These are phyloP conservation scores for Candida suzukii DNA, from an alignment of 805 yeast genomes.

Conservation along the genomic window DNA sequence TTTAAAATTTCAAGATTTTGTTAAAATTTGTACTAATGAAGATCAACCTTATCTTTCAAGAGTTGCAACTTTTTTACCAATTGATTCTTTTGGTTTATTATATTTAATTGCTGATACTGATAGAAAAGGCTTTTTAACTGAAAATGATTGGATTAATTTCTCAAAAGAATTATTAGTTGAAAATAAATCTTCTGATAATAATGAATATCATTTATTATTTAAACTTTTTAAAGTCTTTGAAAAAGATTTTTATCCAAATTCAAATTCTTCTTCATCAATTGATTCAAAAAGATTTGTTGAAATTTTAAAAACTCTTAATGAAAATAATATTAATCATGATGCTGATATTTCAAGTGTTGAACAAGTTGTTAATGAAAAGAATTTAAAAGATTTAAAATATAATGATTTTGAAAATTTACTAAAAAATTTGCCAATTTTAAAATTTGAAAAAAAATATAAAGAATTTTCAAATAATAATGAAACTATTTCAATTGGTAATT, in stretches of 20 bases:
- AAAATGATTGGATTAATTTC: slow-evolving; percentile 67
- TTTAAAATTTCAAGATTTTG: slow-evolving; percentile 33
- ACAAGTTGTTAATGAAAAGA: background rate
- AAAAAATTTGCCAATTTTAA: slow-evolving; percentile 18
- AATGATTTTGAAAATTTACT: slow-evolving; percentile 16
- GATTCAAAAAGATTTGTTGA: slow-evolving; percentile 13
- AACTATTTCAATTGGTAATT: slow-evolving; percentile 12
- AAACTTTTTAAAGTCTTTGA: slow-evolving; percentile 47
- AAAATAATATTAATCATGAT: slow-evolving; percentile 8
- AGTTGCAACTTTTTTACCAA: slow-evolving; percentile 31
- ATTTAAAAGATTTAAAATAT: slow-evolving; percentile 4
- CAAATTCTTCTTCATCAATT: slow-evolving; percentile 6
- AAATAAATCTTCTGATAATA: slow-evolving; percentile 40
- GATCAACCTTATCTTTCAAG: slow-evolving; percentile 26
- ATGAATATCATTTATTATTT: slow-evolving; percentile 45
- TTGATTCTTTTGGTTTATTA: slow-evolving; percentile 60
- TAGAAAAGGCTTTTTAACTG: slow-evolving; percentile 48
- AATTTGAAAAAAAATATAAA: slow-evolving; percentile 17
- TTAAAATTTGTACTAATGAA: slow-evolving; percentile 36
- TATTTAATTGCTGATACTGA: slow-evolving; percentile 75
- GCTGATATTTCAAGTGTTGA: slow-evolving; percentile 9
- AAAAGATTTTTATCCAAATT: slow-evolving; percentile 13
- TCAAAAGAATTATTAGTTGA: slow-evolving; percentile 42
- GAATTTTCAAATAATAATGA: slow-evolving; percentile 3
- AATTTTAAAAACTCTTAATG: slow-evolving; percentile 14